phyloP scores from a whole-genome alignment of 371 early-diverging fungal species.

The Nematocida homosporus region DNA sequence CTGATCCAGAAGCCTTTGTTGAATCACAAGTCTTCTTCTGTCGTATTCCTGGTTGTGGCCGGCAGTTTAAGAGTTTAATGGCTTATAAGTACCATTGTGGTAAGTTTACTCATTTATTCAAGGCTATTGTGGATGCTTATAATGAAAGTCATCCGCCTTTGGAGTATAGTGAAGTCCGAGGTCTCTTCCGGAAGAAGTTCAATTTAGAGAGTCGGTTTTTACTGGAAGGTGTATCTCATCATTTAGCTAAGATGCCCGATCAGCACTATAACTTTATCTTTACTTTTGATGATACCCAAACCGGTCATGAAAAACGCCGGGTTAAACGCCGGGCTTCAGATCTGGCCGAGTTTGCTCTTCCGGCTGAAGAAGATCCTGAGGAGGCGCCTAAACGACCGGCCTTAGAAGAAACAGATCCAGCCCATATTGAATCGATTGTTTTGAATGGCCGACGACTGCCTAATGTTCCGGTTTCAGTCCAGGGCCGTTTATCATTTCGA shows the following conservation, averaged over 20 bases:
- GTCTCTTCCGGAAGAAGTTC: constrained; percentile 47
- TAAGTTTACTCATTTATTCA: constrained; percentile 54
- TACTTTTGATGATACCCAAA: constrained; percentile 52
- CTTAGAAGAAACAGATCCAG: constrained; percentile 16
- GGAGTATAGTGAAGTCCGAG: constrained; percentile 47
- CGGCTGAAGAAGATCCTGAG: constrained; percentile 10
- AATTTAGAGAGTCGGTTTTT: constrained; percentile 51
- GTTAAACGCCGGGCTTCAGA: constrained; percentile 3
- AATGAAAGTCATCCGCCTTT: neutral
- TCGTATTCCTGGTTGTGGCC: constrained; percentile 57
- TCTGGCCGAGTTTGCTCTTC: constrained; percentile 36
- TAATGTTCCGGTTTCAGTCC: constrained; percentile 1
- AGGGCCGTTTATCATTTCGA: constrained; percentile 47
- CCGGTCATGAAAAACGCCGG: constrained; percentile 51
- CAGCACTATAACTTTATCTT: constrained; percentile 60
- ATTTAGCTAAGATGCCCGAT: constrained; percentile 56
- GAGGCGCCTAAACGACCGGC: constrained; percentile 10
- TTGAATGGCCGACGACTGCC: constrained; percentile 37
- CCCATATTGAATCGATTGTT: constrained; percentile 35
- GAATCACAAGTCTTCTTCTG: constrained; percentile 54
- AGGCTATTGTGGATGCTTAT: constrained; percentile 54
- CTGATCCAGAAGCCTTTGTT: constrained; percentile 45
- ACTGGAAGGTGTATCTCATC: constrained; percentile 55
- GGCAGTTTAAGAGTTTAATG: constrained; percentile 58
- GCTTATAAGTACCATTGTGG: constrained; percentile 63